These are phyloP conservation scores for Suillus bovinus DNA, from an alignment of 768 basidiomycete genomes.

Conservation along the genomic window DNA sequence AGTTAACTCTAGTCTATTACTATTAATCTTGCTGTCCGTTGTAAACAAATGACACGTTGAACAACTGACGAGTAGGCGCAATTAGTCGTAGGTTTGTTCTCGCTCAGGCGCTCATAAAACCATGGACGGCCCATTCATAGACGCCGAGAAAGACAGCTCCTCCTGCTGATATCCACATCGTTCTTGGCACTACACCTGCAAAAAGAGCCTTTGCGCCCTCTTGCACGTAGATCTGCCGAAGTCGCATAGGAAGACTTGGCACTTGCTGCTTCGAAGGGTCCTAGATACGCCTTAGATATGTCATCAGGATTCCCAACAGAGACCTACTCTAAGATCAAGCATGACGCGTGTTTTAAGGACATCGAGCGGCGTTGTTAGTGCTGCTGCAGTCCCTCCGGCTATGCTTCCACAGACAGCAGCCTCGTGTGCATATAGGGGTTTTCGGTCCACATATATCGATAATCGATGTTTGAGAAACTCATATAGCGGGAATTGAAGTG, in stretches of 20 bases:
- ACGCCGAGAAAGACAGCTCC: constrained; percentile 98
- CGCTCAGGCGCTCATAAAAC: constrained; percentile 35
- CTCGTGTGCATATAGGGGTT: constrained; percentile 66
- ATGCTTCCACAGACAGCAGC: constrained; percentile 89
- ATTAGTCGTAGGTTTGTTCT: neutral
- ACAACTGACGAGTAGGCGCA: constrained; percentile 13
- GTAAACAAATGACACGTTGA: constrained; percentile 7
- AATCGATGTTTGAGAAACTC: constrained; percentile 78
- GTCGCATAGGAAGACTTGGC: constrained; percentile 57
- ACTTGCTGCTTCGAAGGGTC: constrained; percentile 46
- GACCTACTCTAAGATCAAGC: constrained; percentile 81
- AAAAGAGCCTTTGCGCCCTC: constrained; percentile 84
- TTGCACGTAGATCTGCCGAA: constrained; percentile 61
- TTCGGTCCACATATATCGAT: constrained; percentile 52
- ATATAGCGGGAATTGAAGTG: constrained; percentile 94
- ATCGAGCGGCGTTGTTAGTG: constrained; percentile 90
- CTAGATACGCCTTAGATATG: constrained; percentile 32
- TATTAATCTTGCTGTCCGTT: neutral
- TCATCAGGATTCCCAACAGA: neutral
- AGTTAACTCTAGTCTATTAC: constrained; percentile 10
- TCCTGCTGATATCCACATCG: constrained; percentile 94
- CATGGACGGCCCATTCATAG: constrained; percentile 78
- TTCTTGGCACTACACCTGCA: constrained; percentile 85
- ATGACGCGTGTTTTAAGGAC: constrained; percentile 97
- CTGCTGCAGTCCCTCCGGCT: constrained; percentile 89